Evolutionary conservation across 495 filamentous ascomycete genomes (phyloP), one percentile per base, ranked within the genome.

Genomic region (Halenospora varia): DNA sequence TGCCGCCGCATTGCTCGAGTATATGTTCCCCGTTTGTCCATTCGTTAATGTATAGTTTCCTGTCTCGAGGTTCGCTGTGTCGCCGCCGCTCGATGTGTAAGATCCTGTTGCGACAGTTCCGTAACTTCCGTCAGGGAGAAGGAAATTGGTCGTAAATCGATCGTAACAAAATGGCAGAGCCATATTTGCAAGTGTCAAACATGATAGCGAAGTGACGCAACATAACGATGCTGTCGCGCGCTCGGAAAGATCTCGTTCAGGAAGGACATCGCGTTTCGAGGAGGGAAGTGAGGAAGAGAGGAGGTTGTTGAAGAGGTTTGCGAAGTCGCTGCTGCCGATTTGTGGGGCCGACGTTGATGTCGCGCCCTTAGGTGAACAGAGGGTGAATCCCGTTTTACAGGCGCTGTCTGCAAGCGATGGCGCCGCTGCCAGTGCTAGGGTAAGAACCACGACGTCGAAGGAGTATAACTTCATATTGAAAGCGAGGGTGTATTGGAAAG

Each of bases 131-230:
- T 72, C 74, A 10, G 74, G 68, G 26, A 76, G 70, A 39, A 64
- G 64, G 48, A 55, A 76, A 23, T 76, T 67, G 1, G 75, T 77
- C 0, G 75, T 76, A 57, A 71, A 76, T 40, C 67, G 68, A 54
- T 77, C 71, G 53, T 74, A 62, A 25, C 59, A 62, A 51, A 63
- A 57, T 18, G 57, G 62, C 11, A 66, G 60, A 25, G 29, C 17
- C 8, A 61, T 26, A 10, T 56, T 56, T 17, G 51, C 11, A 10
- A 64, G 54, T 24, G 51, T 52, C 19, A 63, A 60, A 40, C 56
- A 61, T 2, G 61, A 58, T 1, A 55, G 55, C 1, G 47, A 24
- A 1, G 42, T 9, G 22, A 51, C 53, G 51, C 63, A 66, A 50
- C 63, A 66, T 4, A 66, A 44, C 18, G 56, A 60, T 4, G 63